Conservation (phyloP, 257 asterid genomes). For the Przewalskia tangutica region DNA sequence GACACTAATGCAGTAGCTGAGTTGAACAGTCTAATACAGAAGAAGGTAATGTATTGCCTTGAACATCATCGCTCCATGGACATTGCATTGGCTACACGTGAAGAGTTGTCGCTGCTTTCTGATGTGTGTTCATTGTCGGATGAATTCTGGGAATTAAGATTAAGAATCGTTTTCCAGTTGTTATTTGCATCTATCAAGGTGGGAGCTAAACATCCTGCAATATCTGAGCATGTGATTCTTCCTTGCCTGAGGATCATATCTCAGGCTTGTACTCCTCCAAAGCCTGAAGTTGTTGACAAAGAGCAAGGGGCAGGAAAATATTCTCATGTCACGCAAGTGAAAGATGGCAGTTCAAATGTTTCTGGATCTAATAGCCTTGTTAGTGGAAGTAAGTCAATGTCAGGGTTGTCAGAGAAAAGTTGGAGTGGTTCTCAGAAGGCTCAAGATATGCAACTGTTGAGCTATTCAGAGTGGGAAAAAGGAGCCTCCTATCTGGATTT, state of each 20-base stretch:
- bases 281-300: constrained; percentile 80
- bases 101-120: constrained; percentile 83
- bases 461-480: constrained; percentile 95
- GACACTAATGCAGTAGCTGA: constrained; percentile 81
- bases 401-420: constrained; percentile 55
- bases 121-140: constrained; percentile 91
- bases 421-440: constrained; percentile 74
- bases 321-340: constrained; percentile 39
- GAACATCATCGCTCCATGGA: constrained; percentile 99
- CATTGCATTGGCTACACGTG: constrained; percentile 88
- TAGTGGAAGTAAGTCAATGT: constrained; percentile 37
- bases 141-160: constrained; percentile 96
- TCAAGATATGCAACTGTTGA: constrained; percentile 77
- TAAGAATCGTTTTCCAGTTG: constrained; percentile 86
- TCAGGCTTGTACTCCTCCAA: constrained; percentile 95
- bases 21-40: constrained; percentile 77
- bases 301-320: constrained; percentile 58
- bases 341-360: constrained; percentile 49
- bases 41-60: constrained; percentile 86
- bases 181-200: constrained; percentile 86
- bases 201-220: constrained; percentile 98
- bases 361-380: constrained; percentile 49
- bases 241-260: constrained; percentile 95
- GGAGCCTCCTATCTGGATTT: constrained; percentile 98
- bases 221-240: constrained; percentile 89